A percentile compares a stretch with the other conserved stretches of the same genome.
These are phyloP conservation scores for Skeletonema grethae DNA, from an alignment of 108 stramenopile species.

Conservation along the genomic window DNA sequence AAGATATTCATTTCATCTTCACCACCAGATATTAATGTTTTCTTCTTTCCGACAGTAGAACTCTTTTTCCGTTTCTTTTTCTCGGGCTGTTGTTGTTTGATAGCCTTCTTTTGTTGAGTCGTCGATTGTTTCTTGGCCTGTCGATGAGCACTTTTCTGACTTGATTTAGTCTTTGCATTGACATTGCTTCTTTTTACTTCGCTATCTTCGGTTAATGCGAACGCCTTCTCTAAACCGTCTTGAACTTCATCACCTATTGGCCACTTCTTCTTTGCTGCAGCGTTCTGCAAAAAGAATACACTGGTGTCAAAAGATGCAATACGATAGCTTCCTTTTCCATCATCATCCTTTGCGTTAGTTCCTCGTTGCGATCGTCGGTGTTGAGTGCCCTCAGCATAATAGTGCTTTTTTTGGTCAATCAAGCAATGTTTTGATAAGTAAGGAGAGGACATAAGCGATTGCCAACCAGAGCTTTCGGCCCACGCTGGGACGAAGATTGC, in stretches of 20 bases:
- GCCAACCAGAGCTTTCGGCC: slow-evolving; percentile 79
- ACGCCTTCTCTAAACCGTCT: slow-evolving; percentile 47
- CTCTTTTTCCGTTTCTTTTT: slow-evolving; percentile 5
- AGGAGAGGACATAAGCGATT: slow-evolving; percentile 50
- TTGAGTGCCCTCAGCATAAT: slow-evolving; percentile 84
- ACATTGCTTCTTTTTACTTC: background rate
- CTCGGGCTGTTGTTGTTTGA: background rate
- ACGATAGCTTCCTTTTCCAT: slow-evolving; percentile 55
- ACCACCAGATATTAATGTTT: slow-evolving; percentile 21
- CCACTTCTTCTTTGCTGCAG: slow-evolving; percentile 58
- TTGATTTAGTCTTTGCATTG: slow-evolving; percentile 4
- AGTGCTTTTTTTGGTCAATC: slow-evolving; percentile 66
- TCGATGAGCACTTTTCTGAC: slow-evolving; percentile 5
- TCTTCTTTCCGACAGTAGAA: background rate
- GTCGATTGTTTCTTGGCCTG: background rate
- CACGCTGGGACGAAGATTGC: slow-evolving; percentile 90
- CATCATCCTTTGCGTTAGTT: background rate
- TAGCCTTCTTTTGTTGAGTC: background rate
- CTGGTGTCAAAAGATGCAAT: slow-evolving; percentile 85
- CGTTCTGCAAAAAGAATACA: slow-evolving; percentile 81
- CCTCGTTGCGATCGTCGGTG: slow-evolving; percentile 40
- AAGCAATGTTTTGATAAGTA: slow-evolving; percentile 64
- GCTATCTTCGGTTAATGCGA: slow-evolving; percentile 37
- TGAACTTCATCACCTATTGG: slow-evolving; percentile 32
- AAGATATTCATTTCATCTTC: slow-evolving; percentile 46